These are phyloP conservation scores for Chenopodium album DNA, from an alignment of 148 eudicot species.

Conservation along the genomic window DNA sequence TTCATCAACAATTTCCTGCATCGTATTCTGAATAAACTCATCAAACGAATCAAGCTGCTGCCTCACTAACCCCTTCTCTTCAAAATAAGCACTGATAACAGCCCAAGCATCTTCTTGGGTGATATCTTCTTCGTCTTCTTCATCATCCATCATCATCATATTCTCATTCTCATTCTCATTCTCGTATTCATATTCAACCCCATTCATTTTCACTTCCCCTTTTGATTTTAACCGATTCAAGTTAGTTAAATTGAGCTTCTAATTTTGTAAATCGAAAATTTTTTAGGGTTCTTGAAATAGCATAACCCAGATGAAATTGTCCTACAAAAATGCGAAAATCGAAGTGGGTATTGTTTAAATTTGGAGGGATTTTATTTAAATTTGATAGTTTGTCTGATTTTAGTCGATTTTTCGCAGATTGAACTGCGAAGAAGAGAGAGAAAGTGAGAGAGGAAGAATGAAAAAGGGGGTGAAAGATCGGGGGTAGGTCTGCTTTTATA, in stretches of 20 bases:
- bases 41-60: conserved; percentile 95
- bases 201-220: conserved; percentile 5
- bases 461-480: not conserved
- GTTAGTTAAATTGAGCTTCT: not conserved
- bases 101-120: conserved; percentile 99
- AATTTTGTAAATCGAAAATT: not conserved
- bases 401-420: not conserved
- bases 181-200: conserved; percentile 27
- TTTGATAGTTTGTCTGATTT: not conserved
- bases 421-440: not conserved
- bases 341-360: not conserved
- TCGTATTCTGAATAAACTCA: conserved; percentile 96
- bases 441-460: not conserved
- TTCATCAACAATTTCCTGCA: conserved; percentile 98
- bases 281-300: conserved; percentile 5
- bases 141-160: conserved; percentile 8
- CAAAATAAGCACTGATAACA: conserved; percentile 89
- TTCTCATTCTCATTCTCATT: conserved; percentile 11
- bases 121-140: conserved; percentile 68
- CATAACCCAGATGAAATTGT: not conserved
- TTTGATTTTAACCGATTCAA: not conserved
- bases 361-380: not conserved
- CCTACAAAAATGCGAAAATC: not conserved
- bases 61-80: conserved; percentile 86
- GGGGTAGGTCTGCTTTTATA: conserved; percentile 24